Percentiles rank a stretch among this genome's conserved stretches.
Evolutionary conservation across 1,284 basidiomycete genomes (phyloP).

Genomic region (Phellopilus nigrolimitatus): DNA sequence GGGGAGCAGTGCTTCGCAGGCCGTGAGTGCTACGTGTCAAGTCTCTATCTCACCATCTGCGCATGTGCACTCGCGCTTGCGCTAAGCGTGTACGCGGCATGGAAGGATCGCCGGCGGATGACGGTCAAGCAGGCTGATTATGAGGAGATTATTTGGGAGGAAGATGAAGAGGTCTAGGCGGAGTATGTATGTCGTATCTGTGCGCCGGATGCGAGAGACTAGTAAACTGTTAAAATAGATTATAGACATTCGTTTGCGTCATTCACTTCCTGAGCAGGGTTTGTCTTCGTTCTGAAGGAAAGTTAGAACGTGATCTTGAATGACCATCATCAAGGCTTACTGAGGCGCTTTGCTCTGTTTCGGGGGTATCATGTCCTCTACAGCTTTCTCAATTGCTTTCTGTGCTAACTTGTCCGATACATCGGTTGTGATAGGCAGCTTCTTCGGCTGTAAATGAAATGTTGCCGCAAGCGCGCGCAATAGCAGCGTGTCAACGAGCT

Average conservation of each 20-base stretch:
- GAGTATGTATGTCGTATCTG: not conserved
- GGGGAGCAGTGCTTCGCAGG: slow-evolving; percentile 46
- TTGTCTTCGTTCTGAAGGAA: not conserved
- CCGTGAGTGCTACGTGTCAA: slow-evolving; percentile 46
- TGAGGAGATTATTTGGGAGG: slow-evolving; percentile 19
- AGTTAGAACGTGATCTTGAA: not conserved
- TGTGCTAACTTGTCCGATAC: not conserved
- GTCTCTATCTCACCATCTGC: slow-evolving; percentile 44
- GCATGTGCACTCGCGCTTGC: slow-evolving; percentile 44
- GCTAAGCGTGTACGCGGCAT: slow-evolving; percentile 45
- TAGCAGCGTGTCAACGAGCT: slow-evolving; percentile 2
- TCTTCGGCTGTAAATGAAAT: not conserved
- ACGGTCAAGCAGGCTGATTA: slow-evolving; percentile 11
- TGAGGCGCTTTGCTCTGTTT: too few species aligned
- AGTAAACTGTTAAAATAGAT: not conserved
- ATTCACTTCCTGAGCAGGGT: not conserved
- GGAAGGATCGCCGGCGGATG: slow-evolving; percentile 38
- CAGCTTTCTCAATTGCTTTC: not conserved
- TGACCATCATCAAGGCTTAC: not conserved
- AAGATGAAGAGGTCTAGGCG: slow-evolving; percentile 6
- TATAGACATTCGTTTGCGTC: not conserved
- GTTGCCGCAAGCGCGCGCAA: slow-evolving; percentile 10
- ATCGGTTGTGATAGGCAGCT: not conserved
- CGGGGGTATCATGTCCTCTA: slow-evolving; percentile 9
- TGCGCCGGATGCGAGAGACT: not conserved